Base-by-base conservation (phyloP, 2,329 filamentous ascomycete species). In the Clarireedia monteithiana region DNA sequence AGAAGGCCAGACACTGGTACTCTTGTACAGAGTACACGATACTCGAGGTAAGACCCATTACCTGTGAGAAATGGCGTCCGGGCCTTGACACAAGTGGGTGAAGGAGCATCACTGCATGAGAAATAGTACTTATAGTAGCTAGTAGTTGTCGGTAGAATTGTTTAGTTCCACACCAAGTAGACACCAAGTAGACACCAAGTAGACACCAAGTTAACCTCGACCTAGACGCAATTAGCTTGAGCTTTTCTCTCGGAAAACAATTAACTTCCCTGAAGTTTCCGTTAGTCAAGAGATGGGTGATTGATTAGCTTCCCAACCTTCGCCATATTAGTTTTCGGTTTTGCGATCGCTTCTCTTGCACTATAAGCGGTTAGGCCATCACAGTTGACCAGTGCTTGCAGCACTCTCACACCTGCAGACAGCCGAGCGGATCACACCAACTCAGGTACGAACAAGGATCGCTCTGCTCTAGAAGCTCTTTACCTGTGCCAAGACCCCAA, bases 401-500 rank as follows among this genome's bases (percentile, higher is more conserved):
- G 48, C 46, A 12, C 26, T 17, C 30, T 55, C 46, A 14, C 48
- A 39, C 30, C 58, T 62, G 56, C 54, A 62, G 60, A 46, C 53
- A 46, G 48, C 51, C 53, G 59, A 27, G 50, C 39, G 44, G 53
- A 55, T 61, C 40, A 51, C 56, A 58, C 59, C 55, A 55, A 59
- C 49, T 62, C 60, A 62, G 60, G 60, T 62, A 62, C 60, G 55
- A 48, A 49, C 60, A 57, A 55, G 60, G 59, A 60, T 62, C 24
- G 20, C 40, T n/a, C 46, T 53, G 48, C 48, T 50, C 36, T 26
- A 40, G 14, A 50, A n/a, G 36, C 48, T 36, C 30, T 42, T 40
- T n/a, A 24, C 17, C 36, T 24, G 17, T 36, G 24, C 34, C 44
- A 26, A 15, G 40, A 49, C 30, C 10, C 30, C 30, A 34, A 34